Evolutionary conservation across 768 basidiomycete genomes (phyloP), one percentile per base, ranked within the genome.

Genomic region (Trametes gibbosa): DNA sequence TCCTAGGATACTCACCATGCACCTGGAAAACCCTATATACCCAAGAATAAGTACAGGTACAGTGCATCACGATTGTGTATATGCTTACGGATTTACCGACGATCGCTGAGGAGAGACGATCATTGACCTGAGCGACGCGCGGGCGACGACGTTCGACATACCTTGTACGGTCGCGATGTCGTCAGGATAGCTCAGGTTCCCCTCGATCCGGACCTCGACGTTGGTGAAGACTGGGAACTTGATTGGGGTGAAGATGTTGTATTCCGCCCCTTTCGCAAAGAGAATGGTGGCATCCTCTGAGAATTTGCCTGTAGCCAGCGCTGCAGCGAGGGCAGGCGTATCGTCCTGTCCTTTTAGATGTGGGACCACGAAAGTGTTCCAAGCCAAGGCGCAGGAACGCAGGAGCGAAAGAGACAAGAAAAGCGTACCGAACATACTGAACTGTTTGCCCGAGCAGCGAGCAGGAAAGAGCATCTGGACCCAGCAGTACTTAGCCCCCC

Each of bases 191-290:
- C 79, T 81, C 60, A 85, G 50, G 55, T 86, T 86, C 1, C 84
- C 84, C 51, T 84, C 78, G 54, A 86, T 75, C 29, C 70, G 69
- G 21, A 87, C 74, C 58, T 84, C 83, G 17, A 85, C 84, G 59
- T 85, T 84, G 34, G 74, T 79, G 51, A 86, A 66, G 0, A 64
- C 66, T 0, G 83, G 81, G 54, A 86, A 86, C 54, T 73, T 77
- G 70, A 85, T 75, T 0, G 84, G 81, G 2, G 82, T 83, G 65
- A 80, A 84, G 6, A 85, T 79, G 63, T 86, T 87, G 65, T 87
- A 87, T 0, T 77, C 82, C 19, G 77, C 69, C 37, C 84, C 82
- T 51, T 81, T 75, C 65, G 79, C 49, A 69, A 87, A 87, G 5
- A 86, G 58, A 63, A 86, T 85, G 5, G 80, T 82, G 23, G 83